Evolutionary conservation across 495 filamentous ascomycete species (phyloP).

Genomic region (Hypomontagnella submonticulosa): DNA sequence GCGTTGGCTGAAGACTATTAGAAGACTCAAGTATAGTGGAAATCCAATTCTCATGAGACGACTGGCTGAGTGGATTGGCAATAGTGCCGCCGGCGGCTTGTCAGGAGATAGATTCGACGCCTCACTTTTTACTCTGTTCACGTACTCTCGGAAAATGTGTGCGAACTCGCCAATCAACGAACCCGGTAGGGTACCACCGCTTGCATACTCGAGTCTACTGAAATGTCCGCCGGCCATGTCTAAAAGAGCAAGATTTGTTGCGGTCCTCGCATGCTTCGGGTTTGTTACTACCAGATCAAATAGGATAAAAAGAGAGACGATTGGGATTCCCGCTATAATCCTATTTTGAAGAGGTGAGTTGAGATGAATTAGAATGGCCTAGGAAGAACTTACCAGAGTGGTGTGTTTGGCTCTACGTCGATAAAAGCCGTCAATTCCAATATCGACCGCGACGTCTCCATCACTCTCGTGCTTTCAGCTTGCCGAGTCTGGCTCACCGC

Average conservation of each 20-base stretch:
- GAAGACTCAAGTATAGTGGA: not conserved
- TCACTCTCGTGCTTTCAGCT: slow-evolving; percentile 32
- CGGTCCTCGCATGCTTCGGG: slow-evolving; percentile 51
- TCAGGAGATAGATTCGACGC: slow-evolving; percentile 17
- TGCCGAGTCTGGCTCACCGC: slow-evolving; percentile 29
- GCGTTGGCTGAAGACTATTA: slow-evolving; percentile 4
- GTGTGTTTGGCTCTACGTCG: slow-evolving; percentile 47
- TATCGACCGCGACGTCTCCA: slow-evolving; percentile 43
- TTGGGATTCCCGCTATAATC: slow-evolving; percentile 43
- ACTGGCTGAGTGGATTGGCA: slow-evolving; percentile 8
- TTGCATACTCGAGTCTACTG: slow-evolving; percentile 48
- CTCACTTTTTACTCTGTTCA: slow-evolving; percentile 33
- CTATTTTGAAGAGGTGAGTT: not conserved
- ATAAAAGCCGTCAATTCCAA: slow-evolving; percentile 50
- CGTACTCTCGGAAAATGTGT: slow-evolving; percentile 51
- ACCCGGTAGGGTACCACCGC: slow-evolving; percentile 45
- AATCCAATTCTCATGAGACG: slow-evolving; percentile 7
- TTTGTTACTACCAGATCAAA: slow-evolving; percentile 57
- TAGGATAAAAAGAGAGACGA: slow-evolving; percentile 54
- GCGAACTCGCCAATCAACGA: slow-evolving; percentile 49
- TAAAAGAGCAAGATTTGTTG: slow-evolving; percentile 48
- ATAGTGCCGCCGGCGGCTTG: slow-evolving; percentile 6
- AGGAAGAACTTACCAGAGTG: slow-evolving; percentile 46
- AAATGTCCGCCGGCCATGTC: slow-evolving; percentile 52
- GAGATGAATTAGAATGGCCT: not conserved